Percentiles rank a stretch among this genome's conserved stretches.
phyloP scores from a whole-genome alignment of 352 stramenopile genomes.

The Sclerospora graminicola region DNA sequence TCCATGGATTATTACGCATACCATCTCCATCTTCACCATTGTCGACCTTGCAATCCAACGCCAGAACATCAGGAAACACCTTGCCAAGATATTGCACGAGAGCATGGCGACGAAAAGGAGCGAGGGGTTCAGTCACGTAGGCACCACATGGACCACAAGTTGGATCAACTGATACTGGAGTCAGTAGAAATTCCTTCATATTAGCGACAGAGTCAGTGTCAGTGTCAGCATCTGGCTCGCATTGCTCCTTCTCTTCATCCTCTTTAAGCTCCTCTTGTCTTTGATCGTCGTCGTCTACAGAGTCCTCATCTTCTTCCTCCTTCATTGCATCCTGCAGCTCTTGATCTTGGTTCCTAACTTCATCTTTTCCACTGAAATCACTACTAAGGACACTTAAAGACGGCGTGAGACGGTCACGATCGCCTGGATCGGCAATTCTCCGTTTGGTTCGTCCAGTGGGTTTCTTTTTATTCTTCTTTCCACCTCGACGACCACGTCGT shows the following conservation, averaged over 20 bases:
- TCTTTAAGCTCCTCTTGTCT: constrained; percentile 3
- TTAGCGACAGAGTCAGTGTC: constrained; percentile 11
- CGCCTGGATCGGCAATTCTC: constrained; percentile 3
- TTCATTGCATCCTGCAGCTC: constrained; percentile 12
- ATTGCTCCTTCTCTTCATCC: constrained; percentile 7
- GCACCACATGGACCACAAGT: constrained; percentile 16
- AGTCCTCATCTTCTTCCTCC: constrained; percentile 11
- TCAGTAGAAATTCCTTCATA: constrained; percentile 34
- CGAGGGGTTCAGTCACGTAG: constrained; percentile 48
- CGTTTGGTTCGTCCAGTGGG: constrained; percentile 16
- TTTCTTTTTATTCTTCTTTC: constrained; percentile 31
- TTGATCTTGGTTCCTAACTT: constrained; percentile 2
- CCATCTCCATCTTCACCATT: constrained; percentile 34
- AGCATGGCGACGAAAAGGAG: constrained; percentile 52
- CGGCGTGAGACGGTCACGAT: constrained; percentile 5
- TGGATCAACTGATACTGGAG: constrained; percentile 15
- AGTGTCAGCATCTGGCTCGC: constrained; percentile 10
- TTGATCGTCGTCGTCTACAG: constrained; percentile 6
- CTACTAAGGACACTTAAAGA: constrained; percentile 5
- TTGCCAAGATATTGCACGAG: constrained; percentile 40
- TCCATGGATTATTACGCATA: constrained; percentile 43
- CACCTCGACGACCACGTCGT: constrained; percentile 14
- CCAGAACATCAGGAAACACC: constrained; percentile 26
- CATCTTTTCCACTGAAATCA: constrained; percentile 4
- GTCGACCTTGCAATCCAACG: constrained; percentile 59